These are phyloP conservation scores for Solanum pinnatisectum DNA, from an alignment of 257 asterid species.

Conservation along the genomic window DNA sequence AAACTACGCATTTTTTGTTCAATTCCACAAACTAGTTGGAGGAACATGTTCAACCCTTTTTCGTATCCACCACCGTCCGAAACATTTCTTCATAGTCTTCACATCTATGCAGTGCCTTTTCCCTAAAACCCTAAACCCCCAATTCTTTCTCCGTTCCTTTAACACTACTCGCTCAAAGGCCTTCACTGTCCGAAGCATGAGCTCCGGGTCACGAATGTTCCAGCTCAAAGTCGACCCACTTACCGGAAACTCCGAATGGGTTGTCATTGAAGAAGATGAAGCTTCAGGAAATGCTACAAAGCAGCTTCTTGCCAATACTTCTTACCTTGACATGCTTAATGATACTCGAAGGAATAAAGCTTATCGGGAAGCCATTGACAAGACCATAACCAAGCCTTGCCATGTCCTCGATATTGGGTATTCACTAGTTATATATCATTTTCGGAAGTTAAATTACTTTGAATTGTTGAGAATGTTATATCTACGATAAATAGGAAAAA, in stretches of 20 bases:
- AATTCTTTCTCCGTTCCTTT: background rate
- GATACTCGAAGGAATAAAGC: conserved; percentile 69
- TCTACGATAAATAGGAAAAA: background rate
- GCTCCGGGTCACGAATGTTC: conserved; percentile 48
- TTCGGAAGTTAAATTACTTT: background rate
- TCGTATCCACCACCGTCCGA: background rate
- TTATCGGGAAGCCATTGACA: conserved; percentile 67
- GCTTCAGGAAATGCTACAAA: conserved; percentile 19
- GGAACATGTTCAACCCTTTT: no score
- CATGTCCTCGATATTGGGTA: conserved; percentile 98
- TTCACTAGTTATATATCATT: background rate
- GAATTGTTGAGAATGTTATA: background rate
- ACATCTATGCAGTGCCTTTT: conserved; percentile 21
- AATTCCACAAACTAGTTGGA: no score
- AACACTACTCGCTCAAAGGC: background rate
- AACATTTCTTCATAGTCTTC: background rate
- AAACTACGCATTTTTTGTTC: no score
- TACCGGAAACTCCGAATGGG: conserved; percentile 83
- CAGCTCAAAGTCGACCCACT: conserved; percentile 73
- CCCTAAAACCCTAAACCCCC: conserved; percentile 22
- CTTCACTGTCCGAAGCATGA: conserved; percentile 29
- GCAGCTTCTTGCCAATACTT: conserved; percentile 64
- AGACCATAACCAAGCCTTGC: conserved; percentile 65
- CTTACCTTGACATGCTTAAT: conserved; percentile 90
- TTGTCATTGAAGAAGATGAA: conserved; percentile 55